A percentile compares a stretch with the other conserved stretches of the same genome.
Evolutionary conservation across 345 rosid genomes (phyloP).

Genomic region (Mangifera indica): DNA sequence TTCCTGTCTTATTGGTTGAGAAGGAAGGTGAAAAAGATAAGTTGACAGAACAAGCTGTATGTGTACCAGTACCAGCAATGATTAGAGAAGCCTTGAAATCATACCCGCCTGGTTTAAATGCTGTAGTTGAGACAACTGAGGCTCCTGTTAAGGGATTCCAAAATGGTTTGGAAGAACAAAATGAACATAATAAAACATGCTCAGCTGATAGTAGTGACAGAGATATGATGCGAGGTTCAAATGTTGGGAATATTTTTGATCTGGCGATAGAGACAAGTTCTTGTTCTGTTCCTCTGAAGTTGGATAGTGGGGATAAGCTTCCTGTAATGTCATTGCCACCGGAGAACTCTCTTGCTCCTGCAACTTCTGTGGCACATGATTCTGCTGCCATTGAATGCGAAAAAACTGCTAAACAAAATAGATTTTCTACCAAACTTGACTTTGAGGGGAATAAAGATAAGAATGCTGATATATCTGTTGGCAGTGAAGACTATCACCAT

Average conservation of each 20-base stretch:
- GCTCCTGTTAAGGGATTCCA: conserved; percentile 27
- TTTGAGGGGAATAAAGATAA: conserved; percentile 22
- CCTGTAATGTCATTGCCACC: conserved; percentile 22
- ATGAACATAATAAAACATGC: conserved; percentile 10
- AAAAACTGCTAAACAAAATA: conserved; percentile 32
- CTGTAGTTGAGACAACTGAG: conserved; percentile 32
- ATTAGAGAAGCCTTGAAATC: conserved; percentile 24
- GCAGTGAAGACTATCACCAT: conserved; percentile 31
- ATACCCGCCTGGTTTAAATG: conserved; percentile 27
- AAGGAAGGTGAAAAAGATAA: conserved; percentile 28
- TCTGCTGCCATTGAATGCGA: conserved; percentile 32
- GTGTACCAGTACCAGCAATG: conserved; percentile 29
- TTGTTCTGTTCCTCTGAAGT: conserved; percentile 35
- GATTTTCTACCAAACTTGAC: conserved; percentile 33
- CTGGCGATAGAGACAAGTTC: conserved; percentile 34
- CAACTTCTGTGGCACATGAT: conserved; percentile 26
- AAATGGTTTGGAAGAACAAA: conserved; percentile 25
- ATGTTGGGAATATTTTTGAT: conserved; percentile 23
- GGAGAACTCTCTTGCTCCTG: conserved; percentile 27
- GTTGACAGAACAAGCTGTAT: conserved; percentile 15
- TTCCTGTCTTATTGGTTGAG: conserved; percentile 27
- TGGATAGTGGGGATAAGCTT: conserved; percentile 32
- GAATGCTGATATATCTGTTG: conserved; percentile 22
- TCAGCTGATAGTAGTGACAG: conserved; percentile 22
- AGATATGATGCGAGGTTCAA: conserved; percentile 35